Conservation (phyloP, 495 filamentous ascomycete species). For the Penicillium atrosanguineum region DNA sequence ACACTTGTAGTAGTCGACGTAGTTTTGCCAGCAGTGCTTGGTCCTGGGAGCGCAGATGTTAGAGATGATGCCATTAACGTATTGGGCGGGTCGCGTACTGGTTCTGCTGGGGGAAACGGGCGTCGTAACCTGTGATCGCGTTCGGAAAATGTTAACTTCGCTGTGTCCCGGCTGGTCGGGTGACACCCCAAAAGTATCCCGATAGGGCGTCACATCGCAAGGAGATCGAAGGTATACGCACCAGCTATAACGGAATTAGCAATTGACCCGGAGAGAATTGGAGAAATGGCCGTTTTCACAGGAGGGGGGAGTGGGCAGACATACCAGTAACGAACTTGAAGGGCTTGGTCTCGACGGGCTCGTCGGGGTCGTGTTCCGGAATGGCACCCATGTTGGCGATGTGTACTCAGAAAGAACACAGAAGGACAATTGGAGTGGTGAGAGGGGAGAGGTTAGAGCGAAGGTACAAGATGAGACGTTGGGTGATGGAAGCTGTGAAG, state of each 20-base stretch:
- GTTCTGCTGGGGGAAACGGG: slow-evolving; percentile 98
- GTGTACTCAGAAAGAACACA: slow-evolving; percentile 23
- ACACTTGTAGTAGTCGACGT: slow-evolving; percentile 99
- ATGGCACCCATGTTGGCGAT: slow-evolving; percentile 49
- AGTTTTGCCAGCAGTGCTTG: slow-evolving; percentile 98
- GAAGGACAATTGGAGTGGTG: slow-evolving; percentile 11
- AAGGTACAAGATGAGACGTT: slow-evolving; percentile 24
- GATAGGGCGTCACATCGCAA: slow-evolving; percentile 11
- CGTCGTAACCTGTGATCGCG: slow-evolving; percentile 78
- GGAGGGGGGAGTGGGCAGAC: slow-evolving; percentile 34
- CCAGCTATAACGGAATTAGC: slow-evolving; percentile 48
- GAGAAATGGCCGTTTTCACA: slow-evolving; percentile 23
- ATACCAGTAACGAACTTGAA: slow-evolving; percentile 99
- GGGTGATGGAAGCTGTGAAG: slow-evolving; percentile 41
- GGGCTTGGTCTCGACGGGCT: slow-evolving; percentile 88
- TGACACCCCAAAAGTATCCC: slow-evolving; percentile 8
- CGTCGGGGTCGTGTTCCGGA: slow-evolving; percentile 80
- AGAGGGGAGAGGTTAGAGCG: slow-evolving; percentile 23
- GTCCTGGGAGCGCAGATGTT: slow-evolving; percentile 42
- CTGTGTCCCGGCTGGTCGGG: slow-evolving; percentile 18
- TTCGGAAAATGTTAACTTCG: slow-evolving; percentile 33
- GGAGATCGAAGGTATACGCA: slow-evolving; percentile 31
- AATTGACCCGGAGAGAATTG: slow-evolving; percentile 38
- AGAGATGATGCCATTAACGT: neutral
- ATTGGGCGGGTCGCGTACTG: slow-evolving; percentile 52